Conservation (phyloP, 2,329 filamentous ascomycete genomes). For the Aspergillus thermomutatus region DNA sequence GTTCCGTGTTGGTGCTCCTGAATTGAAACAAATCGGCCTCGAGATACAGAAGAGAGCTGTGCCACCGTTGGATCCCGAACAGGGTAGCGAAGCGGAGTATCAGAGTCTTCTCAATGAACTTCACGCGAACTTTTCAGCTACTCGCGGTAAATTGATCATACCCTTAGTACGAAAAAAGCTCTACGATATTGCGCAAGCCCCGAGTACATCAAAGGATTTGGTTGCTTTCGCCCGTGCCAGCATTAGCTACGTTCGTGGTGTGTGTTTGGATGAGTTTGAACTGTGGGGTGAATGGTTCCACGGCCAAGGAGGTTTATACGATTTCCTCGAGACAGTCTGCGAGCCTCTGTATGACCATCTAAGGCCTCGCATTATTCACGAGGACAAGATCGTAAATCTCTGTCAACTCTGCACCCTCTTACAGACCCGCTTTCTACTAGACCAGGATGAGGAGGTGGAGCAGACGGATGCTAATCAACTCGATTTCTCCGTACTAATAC, state of each 20-base stretch:
- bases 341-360: constrained; percentile 66
- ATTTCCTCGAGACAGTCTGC: constrained; percentile 64
- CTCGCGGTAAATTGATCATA: constrained; percentile 56
- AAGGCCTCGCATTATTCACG: constrained; percentile 62
- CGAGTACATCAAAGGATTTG: constrained; percentile 61
- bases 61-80: constrained; percentile 56
- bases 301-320: constrained; percentile 59
- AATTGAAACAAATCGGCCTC: constrained; percentile 63
- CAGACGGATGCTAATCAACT: constrained; percentile 52
- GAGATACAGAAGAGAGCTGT: constrained; percentile 67
- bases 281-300: constrained; percentile 67
- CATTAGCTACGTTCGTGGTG: constrained; percentile 63
- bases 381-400: constrained; percentile 63
- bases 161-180: constrained; percentile 62
- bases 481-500: constrained; percentile 61
- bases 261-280: constrained; percentile 66
- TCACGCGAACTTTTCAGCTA: constrained; percentile 61
- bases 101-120: constrained; percentile 64
- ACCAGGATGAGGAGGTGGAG: constrained; percentile 53
- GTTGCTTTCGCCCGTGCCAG: constrained; percentile 62
- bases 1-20: constrained; percentile 63
- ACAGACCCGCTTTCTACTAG: constrained; percentile 63
- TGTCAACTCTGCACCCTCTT: constrained; percentile 65
- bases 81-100: constrained; percentile 60
- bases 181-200: constrained; percentile 53